A percentile compares a stretch with the other conserved stretches of the same genome.
These are phyloP conservation scores for Penicillium sp. DNA, from an alignment of 2,329 filamentous ascomycete genomes.

Conservation along the genomic window DNA sequence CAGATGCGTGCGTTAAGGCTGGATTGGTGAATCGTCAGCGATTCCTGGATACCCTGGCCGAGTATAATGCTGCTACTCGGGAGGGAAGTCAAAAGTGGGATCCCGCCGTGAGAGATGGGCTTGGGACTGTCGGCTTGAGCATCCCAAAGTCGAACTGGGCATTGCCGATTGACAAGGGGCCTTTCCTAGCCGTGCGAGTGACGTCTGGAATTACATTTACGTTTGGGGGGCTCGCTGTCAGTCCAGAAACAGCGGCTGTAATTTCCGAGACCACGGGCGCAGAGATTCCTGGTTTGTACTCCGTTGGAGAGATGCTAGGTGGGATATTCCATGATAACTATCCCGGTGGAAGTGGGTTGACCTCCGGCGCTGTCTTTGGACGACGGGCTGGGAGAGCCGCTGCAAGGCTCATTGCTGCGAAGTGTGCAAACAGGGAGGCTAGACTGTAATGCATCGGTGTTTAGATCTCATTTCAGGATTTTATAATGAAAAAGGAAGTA, in stretches of 20 bases:
- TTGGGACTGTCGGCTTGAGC: conserved; percentile 44
- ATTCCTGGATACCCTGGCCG: conserved; percentile 54
- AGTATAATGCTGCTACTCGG: conserved; percentile 61
- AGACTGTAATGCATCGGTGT: not conserved
- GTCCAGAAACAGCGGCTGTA: conserved; percentile 55
- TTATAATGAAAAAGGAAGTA: not conserved
- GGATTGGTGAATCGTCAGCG: conserved; percentile 49
- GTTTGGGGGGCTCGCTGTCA: conserved; percentile 62
- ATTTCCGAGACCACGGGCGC: conserved; percentile 47
- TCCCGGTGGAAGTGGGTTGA: conserved; percentile 62
- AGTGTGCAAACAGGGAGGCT: not conserved
- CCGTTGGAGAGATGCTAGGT: conserved; percentile 66
- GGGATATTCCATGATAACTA: conserved; percentile 65
- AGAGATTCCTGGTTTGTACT: conserved; percentile 58
- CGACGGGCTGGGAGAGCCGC: conserved; percentile 44
- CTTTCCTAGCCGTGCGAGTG: conserved; percentile 64
- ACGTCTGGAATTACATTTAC: conserved; percentile 68
- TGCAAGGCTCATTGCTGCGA: conserved; percentile 11
- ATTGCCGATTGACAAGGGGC: conserved; percentile 54
- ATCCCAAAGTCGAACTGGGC: conserved; percentile 68
- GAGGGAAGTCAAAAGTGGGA: conserved; percentile 50
- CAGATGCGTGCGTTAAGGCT: conserved; percentile 46
- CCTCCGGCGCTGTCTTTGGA: conserved; percentile 58
- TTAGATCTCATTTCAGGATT: not conserved
- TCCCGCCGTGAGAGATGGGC: conserved; percentile 60